Evolutionary conservation across 1,139 yeast species (phyloP).

Genomic region (Lodderomyces elongisporus): DNA sequence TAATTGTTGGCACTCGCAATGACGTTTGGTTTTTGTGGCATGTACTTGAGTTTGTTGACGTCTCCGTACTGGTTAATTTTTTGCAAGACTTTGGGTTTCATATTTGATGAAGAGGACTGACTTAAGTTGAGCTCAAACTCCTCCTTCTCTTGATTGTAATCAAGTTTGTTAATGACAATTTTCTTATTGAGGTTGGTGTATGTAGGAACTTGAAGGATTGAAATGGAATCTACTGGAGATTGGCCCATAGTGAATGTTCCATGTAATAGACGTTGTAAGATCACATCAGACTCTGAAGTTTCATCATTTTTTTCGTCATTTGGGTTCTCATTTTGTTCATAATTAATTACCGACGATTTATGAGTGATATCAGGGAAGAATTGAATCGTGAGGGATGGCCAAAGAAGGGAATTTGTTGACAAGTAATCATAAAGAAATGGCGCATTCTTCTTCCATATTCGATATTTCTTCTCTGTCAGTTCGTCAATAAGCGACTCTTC

Average conservation of each 20-base stretch:
- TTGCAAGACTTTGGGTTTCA: constrained; percentile 29
- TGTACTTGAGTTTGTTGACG: constrained; percentile 36
- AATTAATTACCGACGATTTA: not conserved
- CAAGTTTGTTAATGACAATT: constrained; percentile 29
- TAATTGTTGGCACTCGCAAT: constrained; percentile 38
- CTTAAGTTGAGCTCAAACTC: constrained; percentile 31
- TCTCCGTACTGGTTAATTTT: constrained; percentile 42
- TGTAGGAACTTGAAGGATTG: constrained; percentile 36
- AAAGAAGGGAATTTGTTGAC: constrained; percentile 43
- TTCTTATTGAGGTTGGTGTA: constrained; percentile 28
- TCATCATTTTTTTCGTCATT: not conserved
- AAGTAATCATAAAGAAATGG: constrained; percentile 49
- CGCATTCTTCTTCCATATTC: constrained; percentile 53
- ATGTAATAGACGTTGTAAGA: constrained; percentile 31
- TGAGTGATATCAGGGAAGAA: constrained; percentile 50
- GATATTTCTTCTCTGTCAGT: constrained; percentile 30
- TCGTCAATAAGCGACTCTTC: constrained; percentile 18
- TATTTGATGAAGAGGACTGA: constrained; percentile 12
- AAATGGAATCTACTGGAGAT: constrained; percentile 32
- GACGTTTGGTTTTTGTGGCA: constrained; percentile 44
- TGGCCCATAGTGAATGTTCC: constrained; percentile 46
- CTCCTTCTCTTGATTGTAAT: constrained; percentile 35
- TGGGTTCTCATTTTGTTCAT: constrained; percentile 16
- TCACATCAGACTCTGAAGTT: constrained; percentile 8
- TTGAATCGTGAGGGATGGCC: constrained; percentile 54